phyloP scores from a whole-genome alignment of 2,329 filamentous ascomycete genomes.

The Hypoxylon sp. region DNA sequence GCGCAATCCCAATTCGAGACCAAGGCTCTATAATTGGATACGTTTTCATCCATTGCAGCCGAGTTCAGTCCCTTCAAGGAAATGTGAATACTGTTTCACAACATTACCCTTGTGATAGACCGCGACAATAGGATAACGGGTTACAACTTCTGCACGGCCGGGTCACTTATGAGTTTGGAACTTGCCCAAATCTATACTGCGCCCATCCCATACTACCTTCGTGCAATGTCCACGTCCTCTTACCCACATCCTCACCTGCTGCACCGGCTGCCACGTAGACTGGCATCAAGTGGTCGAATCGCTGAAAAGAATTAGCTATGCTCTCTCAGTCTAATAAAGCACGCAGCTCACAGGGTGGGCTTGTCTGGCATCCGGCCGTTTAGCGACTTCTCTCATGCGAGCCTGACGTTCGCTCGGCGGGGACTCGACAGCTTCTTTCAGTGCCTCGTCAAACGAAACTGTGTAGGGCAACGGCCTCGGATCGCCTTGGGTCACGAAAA shows the following conservation, averaged over 20 bases:
- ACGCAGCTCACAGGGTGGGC: slow-evolving; percentile 58
- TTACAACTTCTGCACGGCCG: background rate
- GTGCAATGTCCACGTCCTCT: slow-evolving; percentile 61
- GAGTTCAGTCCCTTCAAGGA: too few species aligned
- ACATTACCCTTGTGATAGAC: background rate
- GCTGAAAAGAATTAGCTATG: slow-evolving; percentile 40
- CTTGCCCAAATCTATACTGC: slow-evolving; percentile 61
- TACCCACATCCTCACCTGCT: slow-evolving; percentile 58
- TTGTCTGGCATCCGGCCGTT: slow-evolving; percentile 60
- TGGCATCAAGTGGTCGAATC: slow-evolving; percentile 65
- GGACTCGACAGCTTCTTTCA: slow-evolving; percentile 74
- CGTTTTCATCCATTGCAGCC: background rate
- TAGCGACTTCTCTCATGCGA: slow-evolving; percentile 56
- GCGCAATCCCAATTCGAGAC: too few species aligned
- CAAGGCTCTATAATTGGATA: background rate
- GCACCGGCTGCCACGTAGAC: slow-evolving; percentile 62
- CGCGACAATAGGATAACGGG: background rate
- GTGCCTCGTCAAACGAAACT: slow-evolving; percentile 74
- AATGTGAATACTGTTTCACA: too few species aligned
- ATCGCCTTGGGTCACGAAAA: slow-evolving; percentile 61
- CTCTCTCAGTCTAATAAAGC: background rate
- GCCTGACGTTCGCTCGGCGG: slow-evolving; percentile 55
- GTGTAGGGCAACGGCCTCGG: slow-evolving; percentile 67
- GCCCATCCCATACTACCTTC: slow-evolving; percentile 62
- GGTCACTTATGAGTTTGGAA: slow-evolving; percentile 43